Conservation (phyloP, 208 protist genomes). For the Tritrichomonas musculus region DNA sequence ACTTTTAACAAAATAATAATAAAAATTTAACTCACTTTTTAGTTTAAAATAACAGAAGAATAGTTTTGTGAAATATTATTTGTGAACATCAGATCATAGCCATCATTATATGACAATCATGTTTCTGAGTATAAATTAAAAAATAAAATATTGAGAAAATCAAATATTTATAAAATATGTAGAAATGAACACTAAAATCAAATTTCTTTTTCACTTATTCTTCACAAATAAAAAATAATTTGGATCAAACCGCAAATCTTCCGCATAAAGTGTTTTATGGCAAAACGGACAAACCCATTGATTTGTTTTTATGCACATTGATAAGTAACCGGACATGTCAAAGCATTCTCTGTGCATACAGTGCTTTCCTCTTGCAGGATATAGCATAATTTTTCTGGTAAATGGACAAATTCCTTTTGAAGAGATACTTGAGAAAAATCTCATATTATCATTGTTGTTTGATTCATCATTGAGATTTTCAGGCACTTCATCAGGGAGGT, state of each 20-base stretch:
- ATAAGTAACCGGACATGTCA: background rate
- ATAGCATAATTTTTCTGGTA: background rate
- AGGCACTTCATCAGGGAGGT: background rate
- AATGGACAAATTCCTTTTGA: background rate
- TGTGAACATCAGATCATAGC: too few relatives aligned
- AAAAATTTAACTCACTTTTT: too few relatives aligned
- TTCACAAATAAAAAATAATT: background rate
- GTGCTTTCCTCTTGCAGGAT: background rate
- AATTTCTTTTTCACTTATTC: background rate
- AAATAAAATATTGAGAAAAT: too few relatives aligned
- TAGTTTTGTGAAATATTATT: too few relatives aligned
- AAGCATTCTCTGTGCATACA: background rate
- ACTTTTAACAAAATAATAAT: too few relatives aligned
- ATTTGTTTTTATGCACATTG: background rate
- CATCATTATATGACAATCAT: too few relatives aligned
- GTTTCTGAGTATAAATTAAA: too few relatives aligned
- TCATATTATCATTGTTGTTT: background rate
- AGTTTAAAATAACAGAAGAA: too few relatives aligned
- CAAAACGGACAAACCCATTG: background rate
- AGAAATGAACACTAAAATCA: background rate
- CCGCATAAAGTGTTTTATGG: background rate
- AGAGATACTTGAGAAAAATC: background rate
- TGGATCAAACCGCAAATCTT: background rate
- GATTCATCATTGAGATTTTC: too few relatives aligned
- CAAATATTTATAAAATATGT: too few relatives aligned